Evolutionary conservation across 257 asterid genomes (phyloP).

Genomic region (Fraxinus anomala): DNA sequence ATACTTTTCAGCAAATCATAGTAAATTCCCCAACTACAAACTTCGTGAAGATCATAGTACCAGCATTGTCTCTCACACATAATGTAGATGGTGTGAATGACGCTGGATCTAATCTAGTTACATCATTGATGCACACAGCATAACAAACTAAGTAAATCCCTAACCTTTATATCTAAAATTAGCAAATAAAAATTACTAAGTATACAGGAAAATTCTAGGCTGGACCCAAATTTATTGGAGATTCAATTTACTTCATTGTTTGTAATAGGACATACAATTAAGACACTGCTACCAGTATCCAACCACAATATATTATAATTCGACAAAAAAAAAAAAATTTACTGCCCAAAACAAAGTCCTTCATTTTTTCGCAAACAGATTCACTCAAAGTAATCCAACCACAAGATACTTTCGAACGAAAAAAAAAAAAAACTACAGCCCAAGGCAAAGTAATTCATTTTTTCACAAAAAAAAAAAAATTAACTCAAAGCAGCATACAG

Average conservation of each 20-base stretch:
- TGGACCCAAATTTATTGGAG: not conserved
- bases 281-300: not conserved
- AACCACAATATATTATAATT: not conserved
- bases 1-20: not conserved
- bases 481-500: not conserved
- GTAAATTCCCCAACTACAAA: not conserved
- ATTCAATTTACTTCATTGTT: not conserved
- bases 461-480: not conserved
- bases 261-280: not conserved
- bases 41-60: not conserved
- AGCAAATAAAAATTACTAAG: not conserved
- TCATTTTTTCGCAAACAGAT: not conserved
- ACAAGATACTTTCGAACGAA: not conserved
- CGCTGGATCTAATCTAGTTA: no score
- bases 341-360: conserved; percentile 8
- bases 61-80: not conserved
- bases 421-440: not conserved
- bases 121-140: not conserved
- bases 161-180: not conserved
- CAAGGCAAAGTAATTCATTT: not conserved
- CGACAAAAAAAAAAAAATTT: not conserved
- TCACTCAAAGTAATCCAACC: not conserved
- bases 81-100: no score
- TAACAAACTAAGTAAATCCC: not conserved
- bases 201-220: not conserved